Conservation (phyloP, 1,139 yeast genomes). For the Kodamaea ohmeri region DNA sequence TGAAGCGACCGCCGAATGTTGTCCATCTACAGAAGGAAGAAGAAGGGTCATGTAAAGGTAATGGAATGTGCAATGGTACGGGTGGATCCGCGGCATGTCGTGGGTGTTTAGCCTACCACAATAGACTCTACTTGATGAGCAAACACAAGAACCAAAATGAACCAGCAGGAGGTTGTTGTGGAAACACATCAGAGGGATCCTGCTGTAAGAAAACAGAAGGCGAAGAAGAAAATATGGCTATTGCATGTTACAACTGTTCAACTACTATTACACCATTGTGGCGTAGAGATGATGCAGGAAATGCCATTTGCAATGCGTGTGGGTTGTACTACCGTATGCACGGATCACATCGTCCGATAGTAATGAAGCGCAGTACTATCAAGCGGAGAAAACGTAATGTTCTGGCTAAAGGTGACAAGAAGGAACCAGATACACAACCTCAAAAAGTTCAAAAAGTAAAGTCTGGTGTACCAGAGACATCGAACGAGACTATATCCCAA, state of each 20-base stretch:
- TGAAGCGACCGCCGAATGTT: slow-evolving; percentile 66
- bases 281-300: slow-evolving; percentile 80
- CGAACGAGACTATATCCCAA: too few relatives aligned
- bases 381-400: slow-evolving; percentile 65
- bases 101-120: slow-evolving; percentile 81
- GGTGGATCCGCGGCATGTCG: slow-evolving; percentile 80
- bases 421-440: neutral
- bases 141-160: slow-evolving; percentile 9
- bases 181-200: neutral
- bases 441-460: neutral
- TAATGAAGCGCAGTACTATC: slow-evolving; percentile 69
- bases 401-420: slow-evolving; percentile 5
- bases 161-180: slow-evolving; percentile 3
- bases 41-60: slow-evolving; percentile 75
- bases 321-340: slow-evolving; percentile 78
- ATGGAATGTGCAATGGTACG: slow-evolving; percentile 82
- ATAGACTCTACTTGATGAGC: slow-evolving; percentile 47
- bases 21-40: slow-evolving; percentile 41
- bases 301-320: slow-evolving; percentile 86
- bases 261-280: slow-evolving; percentile 85
- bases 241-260: slow-evolving; percentile 79
- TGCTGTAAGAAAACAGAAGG: slow-evolving; percentile 7
- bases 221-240: slow-evolving; percentile 44
- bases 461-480: too few relatives aligned
- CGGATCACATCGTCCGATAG: slow-evolving; percentile 75